Base-by-base conservation (phyloP, 345 rosid species). In the Raphanus sativus region DNA sequence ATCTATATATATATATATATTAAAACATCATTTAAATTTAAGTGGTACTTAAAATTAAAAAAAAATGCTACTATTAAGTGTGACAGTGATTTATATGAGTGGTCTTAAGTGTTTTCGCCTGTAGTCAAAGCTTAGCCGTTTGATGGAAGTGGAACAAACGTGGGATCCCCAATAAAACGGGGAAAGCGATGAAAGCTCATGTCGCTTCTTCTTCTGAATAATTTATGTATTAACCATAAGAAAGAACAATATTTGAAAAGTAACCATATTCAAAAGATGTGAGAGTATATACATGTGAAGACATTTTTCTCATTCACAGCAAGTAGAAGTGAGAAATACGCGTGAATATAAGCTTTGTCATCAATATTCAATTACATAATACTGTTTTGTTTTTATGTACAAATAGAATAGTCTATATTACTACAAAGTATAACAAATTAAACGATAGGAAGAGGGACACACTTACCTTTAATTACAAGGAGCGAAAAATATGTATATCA, bases 121-220 rank as follows among this genome's bases (percentile, higher is more conserved):
- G 70, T 16, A 13, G 59, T 76, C 59, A 52, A 76, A 70, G 15
- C 75, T 69, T 21, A 52, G 75, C 70, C 75, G 66, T 55, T 70
- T 28, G 75, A 70, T 63, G 15, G 15, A 70, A 45, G 63, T 63
- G 15, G 24, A 70, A 33, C 13, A 71, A 72, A 71, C 76, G 76
- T 65, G 76, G 67, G 73, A 58, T 78, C 72, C 73, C 81, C 72
- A 32, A 21, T 66, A 65, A 71, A 71, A 55, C 38, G 73, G 80
- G 30, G 48, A 76, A 75, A 59, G 73, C 10, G 74, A 59, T 12
- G 59, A 9, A 76, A 50, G 45, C 56, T 17, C 56, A 69, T 62
- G 36, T 28, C 25, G 15, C 69, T 24, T 40, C 69, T 61, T 69
- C 62, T 34, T 33, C 33, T 7, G 38, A 34, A 34, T 38, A 38